Evolutionary conservation across 2,329 filamentous ascomycete genomes (phyloP).

Genomic region (Hymenoscyphus salicellus): DNA sequence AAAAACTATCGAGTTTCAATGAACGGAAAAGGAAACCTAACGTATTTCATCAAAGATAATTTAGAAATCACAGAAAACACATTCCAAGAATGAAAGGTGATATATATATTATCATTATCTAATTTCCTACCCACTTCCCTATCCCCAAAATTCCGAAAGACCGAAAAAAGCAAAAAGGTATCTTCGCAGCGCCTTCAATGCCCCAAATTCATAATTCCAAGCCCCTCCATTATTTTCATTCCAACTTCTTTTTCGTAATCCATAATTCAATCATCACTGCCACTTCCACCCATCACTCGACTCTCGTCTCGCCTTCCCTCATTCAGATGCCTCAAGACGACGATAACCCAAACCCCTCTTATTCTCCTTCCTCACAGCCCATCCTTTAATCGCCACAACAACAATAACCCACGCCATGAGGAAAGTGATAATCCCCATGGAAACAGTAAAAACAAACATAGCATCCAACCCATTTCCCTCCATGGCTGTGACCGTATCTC

Average conservation of each 20-base stretch:
- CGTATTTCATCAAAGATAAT: too few species aligned
- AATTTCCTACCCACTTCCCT: too few species aligned
- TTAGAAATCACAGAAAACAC: too few species aligned
- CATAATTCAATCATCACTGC: not conserved
- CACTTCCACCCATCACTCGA: not conserved
- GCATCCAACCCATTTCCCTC: constrained; percentile 74
- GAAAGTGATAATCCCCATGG: constrained; percentile 77
- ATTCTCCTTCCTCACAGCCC: constrained; percentile 58
- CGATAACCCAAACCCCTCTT: not conserved
- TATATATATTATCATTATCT: too few species aligned
- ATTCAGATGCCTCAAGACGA: not conserved
- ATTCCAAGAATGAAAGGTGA: not conserved
- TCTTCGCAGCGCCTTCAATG: constrained; percentile 14
- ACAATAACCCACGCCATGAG: constrained; percentile 83
- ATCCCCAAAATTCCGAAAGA: not conserved
- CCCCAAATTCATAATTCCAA: not conserved
- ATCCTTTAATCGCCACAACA: constrained; percentile 80
- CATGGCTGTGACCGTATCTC: constrained; percentile 74
- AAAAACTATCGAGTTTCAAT: not conserved
- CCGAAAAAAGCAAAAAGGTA: constrained; percentile 12
- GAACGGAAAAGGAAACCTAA: too few species aligned
- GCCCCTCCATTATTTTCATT: not conserved
- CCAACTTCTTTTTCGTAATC: not conserved
- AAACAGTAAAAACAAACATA: constrained; percentile 91
- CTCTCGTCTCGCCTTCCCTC: not conserved